Evolutionary conservation across 495 filamentous ascomycete genomes (phyloP), one percentile per base, ranked within the genome.

Genomic region (Podospora pseudopauciseta): DNA sequence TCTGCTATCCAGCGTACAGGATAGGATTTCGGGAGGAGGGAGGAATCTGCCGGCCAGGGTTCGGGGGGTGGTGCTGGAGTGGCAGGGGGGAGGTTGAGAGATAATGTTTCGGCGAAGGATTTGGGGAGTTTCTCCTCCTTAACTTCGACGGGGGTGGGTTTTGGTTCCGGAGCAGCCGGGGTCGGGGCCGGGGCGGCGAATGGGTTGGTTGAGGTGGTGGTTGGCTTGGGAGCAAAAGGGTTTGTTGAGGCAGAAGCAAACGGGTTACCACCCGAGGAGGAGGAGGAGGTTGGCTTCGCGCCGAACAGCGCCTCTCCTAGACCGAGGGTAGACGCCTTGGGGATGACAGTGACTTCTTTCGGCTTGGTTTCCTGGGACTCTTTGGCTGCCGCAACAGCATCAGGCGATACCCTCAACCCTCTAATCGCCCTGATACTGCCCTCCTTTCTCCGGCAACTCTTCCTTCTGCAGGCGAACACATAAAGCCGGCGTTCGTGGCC

Each of bases 401-500:
- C 74, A 15, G 83, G 77, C 0, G 80, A 74, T 27, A 87, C 77
- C 64, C 86, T 84, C 4, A 89, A 80, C 4, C 86, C 89, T 65
- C 94, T 82, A 27, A 96, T 76, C 1, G 86, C 90, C 60, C 92
- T 82, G 27, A 96, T 84, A 65, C 88, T 91, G 2, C 95, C 95
- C 34, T 89, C 87, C 75, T 93, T 94, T 60, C 92, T 84, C 75
- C 91, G 87, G 76, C 95, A 99, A 23, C 87, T 81, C 76, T 92
- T 94, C 64, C 86, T 82, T 64, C 85, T 84, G 76, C 95, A 99
- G 55, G 84, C 83, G 73, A 93, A 93, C 13, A 98, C 80, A 73
- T 97, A 97, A 54, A 98, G 74, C 58, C 94, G 86, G 64, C 95
- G 82, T 75, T 97, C 93, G 75, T 98, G 90, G 27, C 87, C 87